Evolutionary conservation across 768 basidiomycete species (phyloP), one percentile per base, ranked within the genome.

Genomic region (Boletus subcaerulescens): DNA sequence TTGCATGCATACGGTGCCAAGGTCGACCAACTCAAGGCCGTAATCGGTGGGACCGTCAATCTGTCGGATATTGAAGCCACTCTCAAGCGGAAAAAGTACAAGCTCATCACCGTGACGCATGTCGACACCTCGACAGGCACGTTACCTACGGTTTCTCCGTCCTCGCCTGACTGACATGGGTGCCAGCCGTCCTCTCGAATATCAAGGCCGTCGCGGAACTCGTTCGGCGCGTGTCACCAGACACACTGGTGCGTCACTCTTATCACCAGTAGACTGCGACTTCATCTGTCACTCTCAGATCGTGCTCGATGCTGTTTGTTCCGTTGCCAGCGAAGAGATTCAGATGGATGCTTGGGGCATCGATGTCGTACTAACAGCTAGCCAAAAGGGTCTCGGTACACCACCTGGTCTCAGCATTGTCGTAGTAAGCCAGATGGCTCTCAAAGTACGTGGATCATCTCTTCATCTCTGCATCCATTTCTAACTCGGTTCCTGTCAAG

Each of bases 311-410:
- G 92, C 84, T n/a, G 97, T 99, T 26, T 99, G 97, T 73, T 88
- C 93, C 2, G 93, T 98, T 15, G 97, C 91, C 6, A 91, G 88
- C 62, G 97, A 98, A 70, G 93, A 98, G 69, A 94, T 99, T 63
- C 83, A 79, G 43, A 89, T 97, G 78, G 97, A 98, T 62, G 86
- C 82, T 3, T 98, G 97, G 97, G 85, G 80, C 24, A 77, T 98
- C 50, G 97, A 99, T 61, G 84, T 94, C 36, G 87, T 98, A 24
- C 62, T 95, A 40, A 83, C 87, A 15, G 93, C 91, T 11, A 86
- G 84, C 53, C 93, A 96, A 71, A 97, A 97, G 68, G 97, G 96
- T 39, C 84, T 99, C 20, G 89, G 94, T 31, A 84, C 87, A 0
- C 97, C 97, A 3, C 96, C 97, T 9, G 97, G 97, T 35, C 78